Evolutionary conservation across 257 asterid species (phyloP).

Genomic region (Ballota nigra): DNA sequence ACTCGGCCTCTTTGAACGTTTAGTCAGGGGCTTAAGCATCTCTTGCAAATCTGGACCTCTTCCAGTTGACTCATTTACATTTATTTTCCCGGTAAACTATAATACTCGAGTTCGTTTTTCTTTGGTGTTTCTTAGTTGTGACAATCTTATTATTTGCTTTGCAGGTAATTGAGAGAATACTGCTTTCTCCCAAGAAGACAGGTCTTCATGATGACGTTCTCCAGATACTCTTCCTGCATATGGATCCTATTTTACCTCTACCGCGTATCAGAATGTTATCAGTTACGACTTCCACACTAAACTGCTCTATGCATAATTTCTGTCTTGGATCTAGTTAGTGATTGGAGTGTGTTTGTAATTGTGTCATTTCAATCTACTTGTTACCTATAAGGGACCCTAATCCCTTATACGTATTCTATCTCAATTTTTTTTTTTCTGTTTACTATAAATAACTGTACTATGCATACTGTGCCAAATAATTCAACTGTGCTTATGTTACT

Average conservation of each 20-base stretch:
- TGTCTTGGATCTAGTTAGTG: neutral
- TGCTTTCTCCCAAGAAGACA: slow-evolving; percentile 82
- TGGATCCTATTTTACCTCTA: slow-evolving; percentile 90
- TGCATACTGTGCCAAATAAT: slow-evolving; percentile 8
- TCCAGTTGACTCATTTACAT: slow-evolving; percentile 92
- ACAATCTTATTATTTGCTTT: slow-evolving; percentile 10
- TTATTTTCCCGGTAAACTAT: slow-evolving; percentile 79
- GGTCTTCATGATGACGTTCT: slow-evolving; percentile 88
- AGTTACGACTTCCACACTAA: slow-evolving; percentile 45
- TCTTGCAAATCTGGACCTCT: slow-evolving; percentile 95
- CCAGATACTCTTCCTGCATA: slow-evolving; percentile 82
- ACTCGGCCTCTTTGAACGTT: slow-evolving; percentile 74
- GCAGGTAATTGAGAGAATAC: slow-evolving; percentile 86
- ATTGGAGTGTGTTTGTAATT: neutral
- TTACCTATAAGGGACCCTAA: neutral
- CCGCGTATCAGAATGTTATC: slow-evolving; percentile 95
- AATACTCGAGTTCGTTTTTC: slow-evolving; percentile 11
- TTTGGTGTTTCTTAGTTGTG: slow-evolving; percentile 11
- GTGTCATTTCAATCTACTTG: neutral
- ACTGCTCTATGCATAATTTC: neutral
- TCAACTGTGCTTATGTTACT: slow-evolving; percentile 25
- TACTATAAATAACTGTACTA: neutral
- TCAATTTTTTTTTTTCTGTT: neutral
- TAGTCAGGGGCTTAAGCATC: slow-evolving; percentile 69
- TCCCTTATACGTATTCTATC: neutral